Evolutionary conservation across 2,329 filamentous ascomycete species (phyloP).

Genomic region (Curvularia spicifera): DNA sequence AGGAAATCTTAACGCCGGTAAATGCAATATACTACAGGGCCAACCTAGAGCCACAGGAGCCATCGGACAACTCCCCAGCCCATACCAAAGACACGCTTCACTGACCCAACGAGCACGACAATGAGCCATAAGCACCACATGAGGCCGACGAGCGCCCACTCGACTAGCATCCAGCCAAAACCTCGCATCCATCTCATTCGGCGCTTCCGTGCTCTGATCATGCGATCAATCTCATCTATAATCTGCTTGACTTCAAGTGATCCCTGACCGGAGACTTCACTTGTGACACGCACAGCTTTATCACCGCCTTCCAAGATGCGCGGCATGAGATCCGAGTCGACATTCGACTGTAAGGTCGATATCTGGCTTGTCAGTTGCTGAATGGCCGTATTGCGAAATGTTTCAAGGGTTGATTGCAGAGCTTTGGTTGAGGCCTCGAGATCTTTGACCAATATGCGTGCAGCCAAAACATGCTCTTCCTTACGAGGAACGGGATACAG

Average conservation of each 20-base stretch:
- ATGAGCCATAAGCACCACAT: slow-evolving; percentile 96
- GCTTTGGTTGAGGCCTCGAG: slow-evolving; percentile 55
- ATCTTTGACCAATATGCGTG: slow-evolving; percentile 57
- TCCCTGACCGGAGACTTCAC: slow-evolving; percentile 76
- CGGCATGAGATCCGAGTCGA: slow-evolving; percentile 60
- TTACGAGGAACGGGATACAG: slow-evolving; percentile 56
- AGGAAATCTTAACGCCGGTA: slow-evolving; percentile 2
- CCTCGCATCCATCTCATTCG: slow-evolving; percentile 77
- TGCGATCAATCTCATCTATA: slow-evolving; percentile 72
- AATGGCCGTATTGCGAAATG: slow-evolving; percentile 57
- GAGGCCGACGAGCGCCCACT: slow-evolving; percentile 85
- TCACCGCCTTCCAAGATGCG: slow-evolving; percentile 73
- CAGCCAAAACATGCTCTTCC: slow-evolving; percentile 62
- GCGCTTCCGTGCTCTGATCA: slow-evolving; percentile 74
- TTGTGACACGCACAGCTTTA: slow-evolving; percentile 78
- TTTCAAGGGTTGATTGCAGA: slow-evolving; percentile 58
- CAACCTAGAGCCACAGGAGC: slow-evolving; percentile 70
- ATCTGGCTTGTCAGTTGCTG: slow-evolving; percentile 53
- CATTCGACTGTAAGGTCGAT: slow-evolving; percentile 54
- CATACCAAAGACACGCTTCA: slow-evolving; percentile 68
- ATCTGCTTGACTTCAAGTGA: slow-evolving; percentile 82
- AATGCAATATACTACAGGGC: slow-evolving; percentile 9
- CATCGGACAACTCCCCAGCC: slow-evolving; percentile 70
- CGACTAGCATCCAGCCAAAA: slow-evolving; percentile 79
- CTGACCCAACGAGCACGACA: slow-evolving; percentile 75